Evolutionary conservation across 106 monocot species (phyloP), one percentile per base, ranked within the genome.

Genomic region (Dendrobium chrysotoxum): DNA sequence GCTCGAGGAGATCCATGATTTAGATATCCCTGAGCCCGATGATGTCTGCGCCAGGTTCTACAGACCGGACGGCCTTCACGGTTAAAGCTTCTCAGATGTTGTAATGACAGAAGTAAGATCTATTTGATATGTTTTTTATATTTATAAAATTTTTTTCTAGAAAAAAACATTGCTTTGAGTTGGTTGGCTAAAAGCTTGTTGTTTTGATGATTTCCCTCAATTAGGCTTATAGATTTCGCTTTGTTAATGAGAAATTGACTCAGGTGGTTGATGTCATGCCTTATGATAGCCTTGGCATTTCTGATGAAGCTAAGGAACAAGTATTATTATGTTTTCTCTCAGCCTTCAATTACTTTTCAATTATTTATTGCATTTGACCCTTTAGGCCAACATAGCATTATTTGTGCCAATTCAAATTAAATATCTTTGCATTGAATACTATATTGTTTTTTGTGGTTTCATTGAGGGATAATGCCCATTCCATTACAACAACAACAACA

Each of bases 101-200:
- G 86, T 54, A 58, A 86, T 31, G 83, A 89, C 30, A 84, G 89
- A 28, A 89, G 89, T 84, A 89, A 89, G 81, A 89, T 89, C 66
- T 84, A 77, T 71, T 72, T 89, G 81, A 86, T 89, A 20, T 23
- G 75, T n/a, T 30, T 42, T 67, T 55, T 67, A 12, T 35, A 31
- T 35, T 4, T 78, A 9, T 68, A 71, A 11, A 8, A 71, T 8
- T 71, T 28, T 73, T 73, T 35, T 4, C 1, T 18, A 5, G 6
- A 4, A 7, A 68, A 73, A 73, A 73, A 73, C 8, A 17, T 15
- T 73, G 72, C 38, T 35, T 73, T 73, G 39, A 73, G 4, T 18
- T 40, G 17, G 39, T 57, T 21, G 61, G n/a, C n/a, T 61, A 21
- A 0, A 2, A 3, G 40, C 2, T 46, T 9, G 11, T 9, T 9